Evolutionary conservation across 2,329 filamentous ascomycete genomes (phyloP), one percentile per base, ranked within the genome.

Genomic region (Endothia cerciana): DNA sequence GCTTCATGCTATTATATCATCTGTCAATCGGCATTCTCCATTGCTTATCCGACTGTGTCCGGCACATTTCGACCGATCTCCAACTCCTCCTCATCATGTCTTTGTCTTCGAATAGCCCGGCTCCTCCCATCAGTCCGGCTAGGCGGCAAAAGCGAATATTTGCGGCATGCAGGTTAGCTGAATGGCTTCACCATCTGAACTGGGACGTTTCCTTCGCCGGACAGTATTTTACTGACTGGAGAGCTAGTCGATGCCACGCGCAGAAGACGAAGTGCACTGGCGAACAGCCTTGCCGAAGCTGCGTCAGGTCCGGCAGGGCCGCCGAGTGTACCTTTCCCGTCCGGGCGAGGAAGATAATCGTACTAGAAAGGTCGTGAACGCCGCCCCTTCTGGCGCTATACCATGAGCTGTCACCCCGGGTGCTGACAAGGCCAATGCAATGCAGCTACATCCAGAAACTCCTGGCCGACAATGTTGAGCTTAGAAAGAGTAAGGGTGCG

Each of bases 221-320:
- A 28, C 43, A 28, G 17, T 13, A 30, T n/a, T 43, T 55, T 62
- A 22, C 60, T 62, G 47, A 62, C 47, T 41, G 36, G 22, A 33
- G 19, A 62, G 47, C 1, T 47, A 62, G 67, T 36, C 73, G 25
- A 63, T 77, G 51, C 65, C 73, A 58, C 61, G 59, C 65, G 17
- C 69, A 70, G 33, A 70, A 71, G 61, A 71, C 65, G 38, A 71
- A 70, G 43, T 71, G 69, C 59, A 68, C 69, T 19, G 69, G 69
- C 22, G 68, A 67, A 19, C 64, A 65, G 62, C 69, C 69, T 19
- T 71, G 69, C 56, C 60, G 62, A 22, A 62, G 69, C 17, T 71
- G 69, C 43, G 40, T 69, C 40, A 65, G 65, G 40, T 70, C 69
- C 2, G 67, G 67, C 33, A 67, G 64, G 45, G 64, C 55, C 36